phyloP scores from a whole-genome alignment of 331 rosid species.

The Erythrophleum ivorense region DNA sequence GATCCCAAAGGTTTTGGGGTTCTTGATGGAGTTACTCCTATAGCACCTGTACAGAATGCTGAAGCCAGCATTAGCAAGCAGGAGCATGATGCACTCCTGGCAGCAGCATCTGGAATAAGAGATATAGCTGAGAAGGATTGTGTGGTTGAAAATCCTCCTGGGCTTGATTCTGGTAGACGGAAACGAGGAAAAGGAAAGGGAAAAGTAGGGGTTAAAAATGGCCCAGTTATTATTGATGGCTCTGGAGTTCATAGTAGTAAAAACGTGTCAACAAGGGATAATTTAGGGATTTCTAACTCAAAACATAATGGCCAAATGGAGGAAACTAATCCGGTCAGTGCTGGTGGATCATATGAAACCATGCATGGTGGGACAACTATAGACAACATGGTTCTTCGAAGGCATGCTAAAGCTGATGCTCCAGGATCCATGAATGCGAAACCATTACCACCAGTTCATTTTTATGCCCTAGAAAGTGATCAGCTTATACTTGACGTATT shows the following conservation, averaged over 20 bases:
- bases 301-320: conserved; percentile 51
- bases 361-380: conserved; percentile 43
- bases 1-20: conserved; percentile 95
- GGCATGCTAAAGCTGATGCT: conserved; percentile 51
- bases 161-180: conserved; percentile 43
- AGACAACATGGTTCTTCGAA: conserved; percentile 52
- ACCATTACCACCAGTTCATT: conserved; percentile 77
- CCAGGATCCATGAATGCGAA: conserved; percentile 45
- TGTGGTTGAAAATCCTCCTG: conserved; percentile 53
- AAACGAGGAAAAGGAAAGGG: conserved; percentile 60
- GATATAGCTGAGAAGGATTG: conserved; percentile 54
- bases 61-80: conserved; percentile 80
- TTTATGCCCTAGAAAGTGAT: conserved; percentile 91
- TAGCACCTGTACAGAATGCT: conserved; percentile 59
- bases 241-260: conserved; percentile 43
- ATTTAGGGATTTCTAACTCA: conserved; percentile 46
- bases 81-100: conserved; percentile 82
- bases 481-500: conserved; percentile 82
- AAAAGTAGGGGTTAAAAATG: conserved; percentile 58
- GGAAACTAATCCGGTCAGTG: conserved; percentile 48
- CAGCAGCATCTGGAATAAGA: conserved; percentile 79
- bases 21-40: conserved; percentile 87
- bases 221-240: conserved; percentile 42
- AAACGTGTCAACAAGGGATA: conserved; percentile 48
- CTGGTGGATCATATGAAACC: conserved; percentile 48